Base-by-base conservation (phyloP, 1,284 basidiomycete genomes). In the Agaricales sp. region DNA sequence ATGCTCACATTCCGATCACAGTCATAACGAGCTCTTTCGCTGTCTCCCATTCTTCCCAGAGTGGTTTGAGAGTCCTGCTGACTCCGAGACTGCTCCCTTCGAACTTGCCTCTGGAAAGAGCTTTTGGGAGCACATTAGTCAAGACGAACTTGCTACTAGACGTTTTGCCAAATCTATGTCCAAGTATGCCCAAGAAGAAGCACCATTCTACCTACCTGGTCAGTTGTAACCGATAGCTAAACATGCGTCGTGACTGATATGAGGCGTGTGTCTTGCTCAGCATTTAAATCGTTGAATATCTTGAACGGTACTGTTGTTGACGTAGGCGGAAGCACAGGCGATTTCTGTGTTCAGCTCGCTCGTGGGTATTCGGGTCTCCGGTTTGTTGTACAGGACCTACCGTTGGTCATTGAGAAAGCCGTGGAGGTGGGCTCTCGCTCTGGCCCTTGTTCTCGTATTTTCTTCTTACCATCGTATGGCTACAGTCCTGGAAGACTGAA, bases 311-410 rank as follows among this genome's bases (percentile, higher is more conserved):
- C 39, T 18, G 19, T 20, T 18, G 44, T 45, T 22, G 44, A 45
- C 23, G 24, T 45, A 13, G 44, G 44, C 4, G 44, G 44, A 6
- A 23, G 21, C 24, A 11, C 22, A 4, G 44, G 44, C 22, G 12
- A n/a, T 8, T 26, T 21, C 22, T 45, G 20, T 6, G 13, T 13
- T 26, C 13, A 11, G 12, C 44, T 13, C 20, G 13, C 20, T 45
- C 23, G n/a, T n/a, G n/a, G 44, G 23, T 16, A 24, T 22, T 11
- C 22, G 44, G 20, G 44, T n/a, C n/a, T n/a, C n/a, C n/a, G n/a
- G n/a, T n/a, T n/a, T n/a, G n/a, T n/a, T n/a, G 44, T 45, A 4
- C 44, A 45, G 20, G 44, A 45, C 18, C 21, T 45, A 13, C 44
- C 44, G 13, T 22, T 22, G 44, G 21, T 45, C 4, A 45, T 45